A percentile compares a stretch with the other conserved stretches of the same genome.
phyloP scores from a whole-genome alignment of 495 filamentous ascomycete species.

The Neurospora intermedia region DNA sequence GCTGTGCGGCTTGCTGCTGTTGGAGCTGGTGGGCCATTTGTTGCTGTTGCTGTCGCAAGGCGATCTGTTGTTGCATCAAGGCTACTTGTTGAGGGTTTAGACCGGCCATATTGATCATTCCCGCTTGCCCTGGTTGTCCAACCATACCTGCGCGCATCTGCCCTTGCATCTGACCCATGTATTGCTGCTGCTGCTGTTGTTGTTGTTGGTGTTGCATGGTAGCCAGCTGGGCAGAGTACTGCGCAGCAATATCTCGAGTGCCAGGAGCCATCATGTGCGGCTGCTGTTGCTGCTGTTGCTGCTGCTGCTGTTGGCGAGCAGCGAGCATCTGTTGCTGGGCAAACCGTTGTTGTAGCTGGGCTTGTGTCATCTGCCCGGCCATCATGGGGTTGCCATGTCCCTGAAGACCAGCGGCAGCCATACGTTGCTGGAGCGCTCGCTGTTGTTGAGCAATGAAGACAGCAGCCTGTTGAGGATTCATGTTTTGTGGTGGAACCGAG shows the following conservation, averaged over 20 bases:
- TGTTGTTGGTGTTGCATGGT: slow-evolving; percentile 28
- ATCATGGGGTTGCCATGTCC: slow-evolving; percentile 29
- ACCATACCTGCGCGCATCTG: slow-evolving; percentile 24
- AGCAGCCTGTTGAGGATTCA: slow-evolving; percentile 8
- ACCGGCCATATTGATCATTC: slow-evolving; percentile 27
- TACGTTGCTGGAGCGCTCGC: slow-evolving; percentile 40
- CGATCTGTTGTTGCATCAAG: slow-evolving; percentile 26
- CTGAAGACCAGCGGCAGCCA: slow-evolving; percentile 18
- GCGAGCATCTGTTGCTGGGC: slow-evolving; percentile 22
- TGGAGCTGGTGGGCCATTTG: slow-evolving; percentile 27
- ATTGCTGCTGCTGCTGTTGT: slow-evolving; percentile 22
- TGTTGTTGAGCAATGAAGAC: slow-evolving; percentile 44
- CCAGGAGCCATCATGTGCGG: slow-evolving; percentile 19
- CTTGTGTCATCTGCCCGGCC: slow-evolving; percentile 19
- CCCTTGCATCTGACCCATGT: slow-evolving; percentile 20
- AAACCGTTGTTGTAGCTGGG: slow-evolving; percentile 27
- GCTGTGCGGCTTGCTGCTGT: slow-evolving; percentile 5
- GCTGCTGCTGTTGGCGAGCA: slow-evolving; percentile 11
- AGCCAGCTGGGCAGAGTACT: slow-evolving; percentile 24
- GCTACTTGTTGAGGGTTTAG: slow-evolving; percentile 3
- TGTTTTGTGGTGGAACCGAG: slow-evolving; percentile 5
- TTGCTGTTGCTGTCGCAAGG: slow-evolving; percentile 29
- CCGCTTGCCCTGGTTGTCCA: slow-evolving; percentile 10
- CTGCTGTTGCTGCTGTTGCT: slow-evolving; percentile 9
- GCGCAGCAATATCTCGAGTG: slow-evolving; percentile 16